phyloP scores from a whole-genome alignment of 2,329 filamentous ascomycete genomes.

The Talaromyces sp. region DNA sequence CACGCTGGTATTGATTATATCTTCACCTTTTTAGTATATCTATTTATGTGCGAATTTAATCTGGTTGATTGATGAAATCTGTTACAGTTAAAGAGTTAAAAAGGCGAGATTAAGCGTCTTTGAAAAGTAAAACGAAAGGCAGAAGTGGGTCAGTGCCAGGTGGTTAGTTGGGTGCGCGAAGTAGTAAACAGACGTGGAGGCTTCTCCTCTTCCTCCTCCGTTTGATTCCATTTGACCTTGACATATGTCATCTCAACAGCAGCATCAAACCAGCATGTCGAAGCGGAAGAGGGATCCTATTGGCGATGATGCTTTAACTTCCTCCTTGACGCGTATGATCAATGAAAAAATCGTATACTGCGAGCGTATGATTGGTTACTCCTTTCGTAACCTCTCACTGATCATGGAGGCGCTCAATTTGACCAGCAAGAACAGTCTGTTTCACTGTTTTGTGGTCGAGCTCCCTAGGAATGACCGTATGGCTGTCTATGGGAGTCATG shows the following conservation, averaged over 20 bases:
- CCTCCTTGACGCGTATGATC: neutral
- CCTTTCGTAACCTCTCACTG: neutral
- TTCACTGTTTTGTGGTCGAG: neutral
- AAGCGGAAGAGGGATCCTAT: neutral
- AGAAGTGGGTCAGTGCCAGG: neutral
- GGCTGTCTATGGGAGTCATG: constrained; percentile 2
- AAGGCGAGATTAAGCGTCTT: neutral
- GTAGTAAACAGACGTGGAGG: neutral
- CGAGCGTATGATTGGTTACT: neutral
- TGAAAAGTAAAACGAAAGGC: too few relatives aligned
- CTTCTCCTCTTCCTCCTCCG: too few relatives aligned
- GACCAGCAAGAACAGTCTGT: neutral
- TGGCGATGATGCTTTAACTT: neutral
- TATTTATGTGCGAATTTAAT: neutral
- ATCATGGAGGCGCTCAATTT: constrained; percentile 1
- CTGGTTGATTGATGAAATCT: neutral
- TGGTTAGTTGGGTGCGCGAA: neutral
- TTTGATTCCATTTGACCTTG: neutral
- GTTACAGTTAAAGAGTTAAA: neutral
- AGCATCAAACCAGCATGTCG: neutral
- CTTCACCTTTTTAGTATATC: neutral
- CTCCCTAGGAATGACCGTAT: constrained; percentile 1
- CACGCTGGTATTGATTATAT: neutral
- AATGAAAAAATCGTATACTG: neutral
- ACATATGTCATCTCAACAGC: neutral